A percentile compares a stretch with the other conserved stretches of the same genome.
Evolutionary conservation across 345 rosid genomes (phyloP).

Genomic region (Gossypium bickii): DNA sequence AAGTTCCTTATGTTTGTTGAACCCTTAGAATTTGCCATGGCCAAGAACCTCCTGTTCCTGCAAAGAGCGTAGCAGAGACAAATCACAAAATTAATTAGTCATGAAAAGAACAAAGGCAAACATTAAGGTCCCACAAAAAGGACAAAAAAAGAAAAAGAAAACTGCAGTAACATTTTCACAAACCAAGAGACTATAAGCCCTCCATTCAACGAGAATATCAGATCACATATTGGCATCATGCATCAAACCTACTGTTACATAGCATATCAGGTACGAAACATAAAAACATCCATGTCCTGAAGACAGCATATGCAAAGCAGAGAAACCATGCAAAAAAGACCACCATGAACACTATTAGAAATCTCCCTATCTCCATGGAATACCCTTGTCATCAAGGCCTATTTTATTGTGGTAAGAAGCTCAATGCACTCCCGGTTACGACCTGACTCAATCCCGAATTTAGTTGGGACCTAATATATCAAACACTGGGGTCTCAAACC

Average conservation of each 20-base stretch:
- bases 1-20: conserved; percentile 62
- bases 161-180: not conserved
- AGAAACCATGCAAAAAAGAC: not conserved
- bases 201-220: not conserved
- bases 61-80: conserved; percentile 10
- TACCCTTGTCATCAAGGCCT: no score
- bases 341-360: no score
- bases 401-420: no score
- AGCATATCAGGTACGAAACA: not conserved
- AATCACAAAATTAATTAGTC: not conserved
- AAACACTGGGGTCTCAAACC: no score
- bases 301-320: not conserved
- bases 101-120: not conserved
- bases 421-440: no score
- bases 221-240: not conserved
- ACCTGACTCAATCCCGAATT: no score
- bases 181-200: not conserved
- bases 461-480: no score
- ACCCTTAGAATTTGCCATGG: conserved; percentile 77
- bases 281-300: not conserved
- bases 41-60: conserved; percentile 34
- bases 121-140: not conserved
- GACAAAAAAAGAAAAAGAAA: not conserved
- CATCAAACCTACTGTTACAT: not conserved
- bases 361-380: not conserved